A percentile compares a stretch with the other conserved stretches of the same genome.
phyloP scores from a whole-genome alignment of 345 rosid species.

The Syzygium aromaticum region DNA sequence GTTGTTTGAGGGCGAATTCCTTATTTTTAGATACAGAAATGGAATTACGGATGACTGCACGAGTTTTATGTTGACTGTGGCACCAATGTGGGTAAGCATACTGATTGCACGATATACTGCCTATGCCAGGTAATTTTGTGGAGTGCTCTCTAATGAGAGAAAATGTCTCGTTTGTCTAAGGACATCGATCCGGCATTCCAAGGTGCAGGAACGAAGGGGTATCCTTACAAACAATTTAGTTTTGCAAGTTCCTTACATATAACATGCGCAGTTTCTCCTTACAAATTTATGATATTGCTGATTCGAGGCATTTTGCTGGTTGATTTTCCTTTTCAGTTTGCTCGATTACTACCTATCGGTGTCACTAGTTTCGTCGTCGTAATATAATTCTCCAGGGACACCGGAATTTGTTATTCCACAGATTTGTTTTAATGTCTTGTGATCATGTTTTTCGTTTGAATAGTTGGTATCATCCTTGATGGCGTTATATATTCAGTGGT shows the following conservation, averaged over 20 bases:
- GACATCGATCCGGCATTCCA: slow-evolving; percentile 46
- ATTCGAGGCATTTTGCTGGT: background rate
- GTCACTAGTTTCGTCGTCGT: background rate
- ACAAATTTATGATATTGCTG: background rate
- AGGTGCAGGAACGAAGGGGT: slow-evolving; percentile 58
- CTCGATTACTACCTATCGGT: background rate
- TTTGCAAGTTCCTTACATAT: background rate
- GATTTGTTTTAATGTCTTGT: background rate
- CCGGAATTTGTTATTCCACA: background rate
- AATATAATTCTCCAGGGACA: background rate
- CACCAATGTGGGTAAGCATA: background rate
- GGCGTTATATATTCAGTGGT: slow-evolving; percentile 32
- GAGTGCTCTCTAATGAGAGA: slow-evolving; percentile 4
- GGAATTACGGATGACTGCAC: background rate
- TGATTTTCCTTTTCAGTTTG: background rate
- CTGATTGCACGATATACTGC: background rate
- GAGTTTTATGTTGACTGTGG: background rate
- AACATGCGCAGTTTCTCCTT: background rate
- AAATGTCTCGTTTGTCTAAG: slow-evolving; percentile 36
- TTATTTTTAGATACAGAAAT: background rate
- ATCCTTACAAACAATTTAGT: slow-evolving; percentile 7
- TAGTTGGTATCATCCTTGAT: slow-evolving; percentile 7
- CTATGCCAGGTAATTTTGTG: background rate
- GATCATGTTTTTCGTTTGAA: background rate
- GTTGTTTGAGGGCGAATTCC: background rate